Evolutionary conservation across 345 rosid species (phyloP).

Genomic region (Hibiscus syriacus): DNA sequence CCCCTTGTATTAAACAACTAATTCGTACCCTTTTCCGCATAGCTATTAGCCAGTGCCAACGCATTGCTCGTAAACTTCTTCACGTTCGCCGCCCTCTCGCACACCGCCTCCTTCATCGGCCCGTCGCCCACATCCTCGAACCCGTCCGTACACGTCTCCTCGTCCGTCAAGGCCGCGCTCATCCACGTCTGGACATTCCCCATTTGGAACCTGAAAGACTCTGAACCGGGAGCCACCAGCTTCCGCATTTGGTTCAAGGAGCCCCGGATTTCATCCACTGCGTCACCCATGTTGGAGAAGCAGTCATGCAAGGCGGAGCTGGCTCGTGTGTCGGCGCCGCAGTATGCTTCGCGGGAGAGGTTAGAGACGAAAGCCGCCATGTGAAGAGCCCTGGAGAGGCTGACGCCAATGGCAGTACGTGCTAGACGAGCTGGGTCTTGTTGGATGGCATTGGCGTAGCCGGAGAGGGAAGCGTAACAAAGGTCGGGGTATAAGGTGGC

Average conservation of each 20-base stretch:
- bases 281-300: slow-evolving; percentile 72
- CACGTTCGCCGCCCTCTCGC: slow-evolving; percentile 31
- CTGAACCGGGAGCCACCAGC: slow-evolving; percentile 29
- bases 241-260: slow-evolving; percentile 65
- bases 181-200: slow-evolving; percentile 93
- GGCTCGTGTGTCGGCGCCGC: slow-evolving; percentile 40
- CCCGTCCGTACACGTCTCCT: slow-evolving; percentile 86
- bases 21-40: slow-evolving; percentile 37
- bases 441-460: slow-evolving; percentile 48
- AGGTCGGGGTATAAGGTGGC: slow-evolving; percentile 72
- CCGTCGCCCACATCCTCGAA: slow-evolving; percentile 52
- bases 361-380: slow-evolving; percentile 45
- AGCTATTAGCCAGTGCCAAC: slow-evolving; percentile 52
- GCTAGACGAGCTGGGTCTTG: slow-evolving; percentile 56
- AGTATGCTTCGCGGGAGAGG: slow-evolving; percentile 54
- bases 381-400: slow-evolving; percentile 44
- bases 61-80: slow-evolving; percentile 83
- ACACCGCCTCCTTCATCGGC: slow-evolving; percentile 36
- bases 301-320: slow-evolving; percentile 79
- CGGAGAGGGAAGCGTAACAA: slow-evolving; percentile 59
- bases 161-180: slow-evolving; percentile 82
- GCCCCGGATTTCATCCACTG: slow-evolving; percentile 70
- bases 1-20: not conserved
- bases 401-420: slow-evolving; percentile 49
- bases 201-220: slow-evolving; percentile 59